Evolutionary conservation across 441 rosid genomes (phyloP), one percentile per base, ranked within the genome.

Genomic region (Geranium incanum): DNA sequence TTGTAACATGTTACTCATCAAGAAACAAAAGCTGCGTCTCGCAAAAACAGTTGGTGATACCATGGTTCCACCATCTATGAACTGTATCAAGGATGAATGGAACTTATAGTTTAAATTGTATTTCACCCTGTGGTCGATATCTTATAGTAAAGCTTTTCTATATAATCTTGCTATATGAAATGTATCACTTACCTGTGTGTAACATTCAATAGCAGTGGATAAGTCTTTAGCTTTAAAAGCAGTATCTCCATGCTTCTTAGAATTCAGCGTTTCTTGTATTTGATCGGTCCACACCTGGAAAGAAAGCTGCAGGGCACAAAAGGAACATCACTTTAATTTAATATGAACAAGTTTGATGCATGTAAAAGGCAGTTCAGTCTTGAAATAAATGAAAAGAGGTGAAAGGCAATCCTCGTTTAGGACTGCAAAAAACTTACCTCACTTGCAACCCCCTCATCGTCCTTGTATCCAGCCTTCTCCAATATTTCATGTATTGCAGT

Each of bases 271-370:
- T 75, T 91, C 97, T 81, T 91, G 97, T 78, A 88, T 86, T 79
- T 94, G 96, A 81, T 89, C 89, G 3, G 93, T 92, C 98, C 98
- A 87, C 86, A 85, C 81, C 78, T 88, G 93, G 83, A 92, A 86
- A 39, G 95, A 89, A 69, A 89, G 95, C 98, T 94, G 89, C 82
- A 80, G 82, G 18, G 67, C 64, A 39, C 5, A 39, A 39, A 39
- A 7, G 6, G 43, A 39, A 39, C 6, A 39, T 4, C 6, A 7
- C n/a, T 8, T 4, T 39, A 39, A 0, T 39, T 39, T 39, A 7
- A 1, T 39, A 39, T 39, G 43, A 11, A 15, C 12, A 9, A 12
- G 55, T 48, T 45, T 45, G 52, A 45, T 45, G 13, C 13, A 11
- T 48, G 55, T 43, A 48, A 48, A 48, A 48, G 62, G 16, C 19